Evolutionary conservation across 192 early-diverging fungal species (phyloP).

Genomic region (Spizellomyces punctatus): DNA sequence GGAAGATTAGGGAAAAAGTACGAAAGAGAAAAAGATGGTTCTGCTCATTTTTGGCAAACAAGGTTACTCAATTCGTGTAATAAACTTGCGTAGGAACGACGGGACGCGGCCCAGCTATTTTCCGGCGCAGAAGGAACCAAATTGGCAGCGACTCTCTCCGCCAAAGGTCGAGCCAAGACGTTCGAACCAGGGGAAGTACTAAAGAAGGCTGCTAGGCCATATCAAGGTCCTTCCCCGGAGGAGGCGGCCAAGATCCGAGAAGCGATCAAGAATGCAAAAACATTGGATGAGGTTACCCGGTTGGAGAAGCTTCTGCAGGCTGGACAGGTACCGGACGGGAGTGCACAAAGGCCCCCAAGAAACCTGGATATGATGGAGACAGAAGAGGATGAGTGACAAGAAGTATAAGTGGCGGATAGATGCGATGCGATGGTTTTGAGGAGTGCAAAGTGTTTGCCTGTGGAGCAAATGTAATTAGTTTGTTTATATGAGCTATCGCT

Average conservation of each 20-base stretch:
- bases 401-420: too few relatives aligned
- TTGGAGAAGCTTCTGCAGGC: constrained; percentile 69
- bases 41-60: background rate
- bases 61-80: background rate
- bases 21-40: background rate
- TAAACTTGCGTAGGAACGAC: constrained; percentile 68
- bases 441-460: too few relatives aligned
- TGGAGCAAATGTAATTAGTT: too few relatives aligned
- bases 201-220: constrained; percentile 59
- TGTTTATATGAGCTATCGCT: too few relatives aligned
- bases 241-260: constrained; percentile 74
- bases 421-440: too few relatives aligned
- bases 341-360: background rate
- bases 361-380: constrained; percentile 4
- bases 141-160: constrained; percentile 48
- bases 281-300: constrained; percentile 73
- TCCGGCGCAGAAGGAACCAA: constrained; percentile 61
- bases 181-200: constrained; percentile 85
- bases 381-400: constrained; percentile 8
- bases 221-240: constrained; percentile 62
- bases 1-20: constrained; percentile 71
- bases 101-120: constrained; percentile 80
- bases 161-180: constrained; percentile 68
- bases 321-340: constrained; percentile 44
- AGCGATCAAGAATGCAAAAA: constrained; percentile 73